Evolutionary conservation across 352 stramenopile species (phyloP), one percentile per base, ranked within the genome.

Genomic region (Globisporangium middletonii): DNA sequence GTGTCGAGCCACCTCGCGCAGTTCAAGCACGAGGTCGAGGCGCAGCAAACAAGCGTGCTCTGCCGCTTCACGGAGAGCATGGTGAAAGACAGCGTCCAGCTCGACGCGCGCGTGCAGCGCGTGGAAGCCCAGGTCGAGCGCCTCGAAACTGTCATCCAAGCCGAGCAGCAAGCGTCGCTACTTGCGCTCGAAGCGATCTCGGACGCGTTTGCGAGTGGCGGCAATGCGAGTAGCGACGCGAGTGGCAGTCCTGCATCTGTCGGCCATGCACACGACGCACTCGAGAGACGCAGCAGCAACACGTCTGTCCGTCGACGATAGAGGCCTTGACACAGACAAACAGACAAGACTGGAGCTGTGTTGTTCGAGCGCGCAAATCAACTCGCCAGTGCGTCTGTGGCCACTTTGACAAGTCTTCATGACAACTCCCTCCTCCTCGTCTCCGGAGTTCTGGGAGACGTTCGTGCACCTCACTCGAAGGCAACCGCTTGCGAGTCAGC

Each of bases 181-280:
- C 59, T 86, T 27, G 79, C 79, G 12, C 64, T 89, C 19, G 77
- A 89, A 35, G 79, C 79, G 4, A 88, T 89, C 41, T 89, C 79
- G 28, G 79, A 86, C 38, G 79, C 79, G 15, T 86, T 89, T 23
- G 33, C 55, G 23, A 23, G 23, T 15, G 51, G 35, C 0, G 27
- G 16, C 27, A 15, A 1, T 18, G 46, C 16, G 2, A 47, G 13
- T 51, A 35, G n/a, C 7, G 30, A 28, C 19, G 7, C 19, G 46
- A 51, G 26, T 51, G 19, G 44, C 18, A 49, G 44, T 49, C 23
- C 23, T 23, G 23, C 23, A 23, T 23, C 23, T 23, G 23, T 23
- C 23, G 23, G 23, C 23, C 23, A 23, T 23, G 23, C 23, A 23
- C 23, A 23, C 23, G 23, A 23, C 23, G 23, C 23, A 23, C 23